These are phyloP conservation scores for Gossypium turneri DNA, from an alignment of 345 rosid genomes.

Conservation along the genomic window DNA sequence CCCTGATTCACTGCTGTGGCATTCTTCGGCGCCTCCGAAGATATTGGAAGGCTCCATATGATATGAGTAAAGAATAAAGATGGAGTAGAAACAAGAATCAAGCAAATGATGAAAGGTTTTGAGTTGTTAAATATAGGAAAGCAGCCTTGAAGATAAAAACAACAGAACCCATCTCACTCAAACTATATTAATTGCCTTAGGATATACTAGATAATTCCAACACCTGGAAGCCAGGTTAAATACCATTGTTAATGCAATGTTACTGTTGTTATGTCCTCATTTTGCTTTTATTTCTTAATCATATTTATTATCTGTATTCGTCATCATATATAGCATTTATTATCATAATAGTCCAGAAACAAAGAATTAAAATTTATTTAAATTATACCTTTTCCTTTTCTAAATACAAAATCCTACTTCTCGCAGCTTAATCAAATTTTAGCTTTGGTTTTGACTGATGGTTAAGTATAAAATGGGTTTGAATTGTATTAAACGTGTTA, in stretches of 20 bases:
- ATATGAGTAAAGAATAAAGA: not conserved
- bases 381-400: too few relatives aligned
- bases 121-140: slow-evolving; percentile 23
- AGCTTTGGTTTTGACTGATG: too few relatives aligned
- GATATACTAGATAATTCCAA: slow-evolving; percentile 21
- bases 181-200: slow-evolving; percentile 18
- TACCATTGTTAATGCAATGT: too few relatives aligned
- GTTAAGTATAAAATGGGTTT: too few relatives aligned
- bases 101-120: not conserved
- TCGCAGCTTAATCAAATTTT: too few relatives aligned
- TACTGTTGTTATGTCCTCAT: too few relatives aligned
- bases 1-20: slow-evolving; percentile 62
- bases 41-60: slow-evolving; percentile 53
- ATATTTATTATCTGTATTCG: too few relatives aligned
- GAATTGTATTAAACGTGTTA: rapidly evolving
- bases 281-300: too few relatives aligned
- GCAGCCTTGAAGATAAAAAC: slow-evolving; percentile 19
- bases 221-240: slow-evolving; percentile 35
- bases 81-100: not conserved
- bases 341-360: too few relatives aligned
- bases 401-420: too few relatives aligned
- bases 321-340: too few relatives aligned
- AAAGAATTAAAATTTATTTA: too few relatives aligned
- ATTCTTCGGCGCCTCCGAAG: slow-evolving; percentile 46
- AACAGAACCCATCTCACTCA: not conserved